Conservation (phyloP, 2,329 filamentous ascomycete genomes). For the Exserohilum rostratum region DNA sequence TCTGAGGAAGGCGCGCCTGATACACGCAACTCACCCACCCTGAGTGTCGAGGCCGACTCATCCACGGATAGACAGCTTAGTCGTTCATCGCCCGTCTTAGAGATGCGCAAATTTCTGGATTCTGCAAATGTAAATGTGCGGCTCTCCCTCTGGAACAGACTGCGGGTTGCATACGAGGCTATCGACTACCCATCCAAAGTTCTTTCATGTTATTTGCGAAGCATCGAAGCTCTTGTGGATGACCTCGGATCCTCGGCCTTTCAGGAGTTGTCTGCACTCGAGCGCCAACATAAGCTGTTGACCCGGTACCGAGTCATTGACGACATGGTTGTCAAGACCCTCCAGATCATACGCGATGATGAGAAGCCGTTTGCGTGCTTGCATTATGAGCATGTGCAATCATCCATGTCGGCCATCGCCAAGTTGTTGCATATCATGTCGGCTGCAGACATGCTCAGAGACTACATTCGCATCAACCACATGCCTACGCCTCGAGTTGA, state of each 20-base stretch:
- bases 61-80: conserved; percentile 7
- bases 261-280: conserved; percentile 61
- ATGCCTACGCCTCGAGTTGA: conserved; percentile 65
- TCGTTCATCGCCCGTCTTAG: conserved; percentile 58
- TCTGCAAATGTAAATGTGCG: conserved; percentile 82
- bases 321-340: conserved; percentile 72
- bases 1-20: conserved; percentile 14
- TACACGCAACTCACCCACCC: conserved; percentile 19
- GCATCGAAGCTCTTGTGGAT: conserved; percentile 79
- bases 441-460: conserved; percentile 79
- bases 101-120: conserved; percentile 85
- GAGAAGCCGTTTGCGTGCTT: conserved; percentile 79
- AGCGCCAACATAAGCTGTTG: conserved; percentile 73
- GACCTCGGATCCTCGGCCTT: conserved; percentile 69
- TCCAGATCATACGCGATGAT: conserved; percentile 71
- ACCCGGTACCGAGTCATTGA: conserved; percentile 80
- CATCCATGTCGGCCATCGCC: conserved; percentile 73
- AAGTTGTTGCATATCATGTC: conserved; percentile 78
- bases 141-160: conserved; percentile 85
- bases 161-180: conserved; percentile 85
- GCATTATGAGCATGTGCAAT: conserved; percentile 76
- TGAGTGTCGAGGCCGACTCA: conserved; percentile 9
- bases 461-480: conserved; percentile 81
- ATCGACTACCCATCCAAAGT: conserved; percentile 89
- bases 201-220: conserved; percentile 83